Conservation (phyloP, 225 moss, liverwort and hornwort genomes). For the Takakia lepidozioides region DNA sequence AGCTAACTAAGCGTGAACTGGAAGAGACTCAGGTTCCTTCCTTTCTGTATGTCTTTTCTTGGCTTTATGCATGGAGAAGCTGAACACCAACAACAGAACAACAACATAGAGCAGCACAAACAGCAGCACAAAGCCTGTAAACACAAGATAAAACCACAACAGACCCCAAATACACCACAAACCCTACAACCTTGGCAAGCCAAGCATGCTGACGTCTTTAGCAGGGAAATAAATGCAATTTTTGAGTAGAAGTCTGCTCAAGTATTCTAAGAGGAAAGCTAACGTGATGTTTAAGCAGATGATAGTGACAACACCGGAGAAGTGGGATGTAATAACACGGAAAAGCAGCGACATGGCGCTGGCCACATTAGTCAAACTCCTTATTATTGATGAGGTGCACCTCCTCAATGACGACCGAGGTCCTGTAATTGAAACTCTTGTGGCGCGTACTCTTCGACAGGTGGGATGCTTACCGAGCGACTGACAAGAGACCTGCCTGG, state of each 20-base stretch:
- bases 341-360: slow-evolving; percentile 95
- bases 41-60: slow-evolving; percentile 4
- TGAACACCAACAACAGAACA: too few relatives aligned
- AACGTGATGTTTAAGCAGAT: slow-evolving; percentile 38
- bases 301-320: slow-evolving; percentile 98
- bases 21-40: slow-evolving; percentile 83
- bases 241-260: too few relatives aligned
- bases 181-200: not conserved
- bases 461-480: too few relatives aligned
- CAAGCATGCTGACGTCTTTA: too few relatives aligned
- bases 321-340: slow-evolving; percentile 99
- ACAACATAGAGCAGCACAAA: too few relatives aligned
- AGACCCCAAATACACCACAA: too few relatives aligned
- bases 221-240: not conserved
- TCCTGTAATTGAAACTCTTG: slow-evolving; percentile 96
- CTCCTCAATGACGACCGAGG: slow-evolving; percentile 97
- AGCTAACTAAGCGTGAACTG: slow-evolving; percentile 92
- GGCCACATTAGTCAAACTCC: slow-evolving; percentile 82
- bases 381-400: slow-evolving; percentile 98
- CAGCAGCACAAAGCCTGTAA: too few relatives aligned
- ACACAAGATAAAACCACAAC: too few relatives aligned
- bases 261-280: too few relatives aligned
- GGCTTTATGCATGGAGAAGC: too few relatives aligned
- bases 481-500: too few relatives aligned
- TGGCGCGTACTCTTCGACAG: slow-evolving; percentile 97